phyloP scores from a whole-genome alignment of 163 green algal species.

The Scenedesmus sp. region DNA sequence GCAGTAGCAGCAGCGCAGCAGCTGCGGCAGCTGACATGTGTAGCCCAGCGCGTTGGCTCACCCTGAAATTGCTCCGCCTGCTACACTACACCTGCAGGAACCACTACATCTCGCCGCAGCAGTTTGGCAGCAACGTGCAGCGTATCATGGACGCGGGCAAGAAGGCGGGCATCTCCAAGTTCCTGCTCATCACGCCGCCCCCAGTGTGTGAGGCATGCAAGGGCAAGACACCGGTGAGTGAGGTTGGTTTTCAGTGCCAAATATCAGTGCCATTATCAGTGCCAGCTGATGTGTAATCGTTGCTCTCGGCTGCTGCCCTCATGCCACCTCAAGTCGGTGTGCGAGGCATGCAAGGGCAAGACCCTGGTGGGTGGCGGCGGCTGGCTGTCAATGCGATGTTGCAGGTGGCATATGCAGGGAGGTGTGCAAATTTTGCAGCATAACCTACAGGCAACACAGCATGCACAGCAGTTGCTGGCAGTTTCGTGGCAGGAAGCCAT shows the following conservation, averaged over 20 bases:
- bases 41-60: not conserved
- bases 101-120: constrained; percentile 46
- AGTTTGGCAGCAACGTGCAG: constrained; percentile 47
- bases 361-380: constrained; percentile 10
- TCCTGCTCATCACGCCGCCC: constrained; percentile 50
- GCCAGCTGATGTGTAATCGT: no score
- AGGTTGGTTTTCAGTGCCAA: not conserved
- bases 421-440: no score
- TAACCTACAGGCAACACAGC: no score
- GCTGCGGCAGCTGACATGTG: not conserved
- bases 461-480: no score
- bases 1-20: not conserved
- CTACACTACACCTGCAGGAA: not conserved
- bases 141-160: constrained; percentile 35
- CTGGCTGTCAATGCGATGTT: no score
- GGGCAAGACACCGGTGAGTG: constrained; percentile 26
- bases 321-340: not conserved
- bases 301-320: no score
- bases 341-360: constrained; percentile 39
- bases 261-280: no score
- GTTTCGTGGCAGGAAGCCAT: no score
- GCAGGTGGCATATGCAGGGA: no score
- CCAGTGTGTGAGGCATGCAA: constrained; percentile 50
- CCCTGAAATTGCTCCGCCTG: not conserved
- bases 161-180: not conserved